These are phyloP conservation scores for Thalassiosira hispida DNA, from an alignment of 352 stramenopile species.

Conservation along the genomic window DNA sequence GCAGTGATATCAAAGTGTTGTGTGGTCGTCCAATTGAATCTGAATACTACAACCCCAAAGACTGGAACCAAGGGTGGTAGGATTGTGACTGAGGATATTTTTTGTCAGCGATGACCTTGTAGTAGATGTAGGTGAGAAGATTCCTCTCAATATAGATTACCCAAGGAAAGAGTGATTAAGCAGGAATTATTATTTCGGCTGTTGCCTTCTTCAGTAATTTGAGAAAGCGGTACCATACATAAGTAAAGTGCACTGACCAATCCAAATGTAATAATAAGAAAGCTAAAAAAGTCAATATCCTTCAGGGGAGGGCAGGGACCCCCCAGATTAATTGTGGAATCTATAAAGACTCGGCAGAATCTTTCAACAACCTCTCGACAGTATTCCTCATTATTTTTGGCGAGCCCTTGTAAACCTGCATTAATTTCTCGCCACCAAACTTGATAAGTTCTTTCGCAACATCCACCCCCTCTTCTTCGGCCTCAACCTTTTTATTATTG, in stretches of 20 bases:
- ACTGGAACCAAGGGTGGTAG: neutral
- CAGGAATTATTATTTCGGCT: too few species aligned
- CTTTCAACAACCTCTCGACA: conserved; percentile 62
- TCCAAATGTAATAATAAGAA: too few species aligned
- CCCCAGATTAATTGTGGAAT: too few species aligned
- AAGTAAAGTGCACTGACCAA: too few species aligned
- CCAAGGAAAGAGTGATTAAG: too few species aligned
- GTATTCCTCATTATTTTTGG: conserved; percentile 46
- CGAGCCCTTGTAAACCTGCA: conserved; percentile 64
- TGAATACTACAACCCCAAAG: neutral
- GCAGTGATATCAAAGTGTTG: neutral
- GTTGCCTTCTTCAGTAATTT: too few species aligned
- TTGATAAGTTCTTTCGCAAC: conserved; percentile 75
- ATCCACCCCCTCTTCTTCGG: conserved; percentile 65
- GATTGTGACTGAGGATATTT: neutral
- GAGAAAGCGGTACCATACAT: too few species aligned
- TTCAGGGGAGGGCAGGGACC: too few species aligned
- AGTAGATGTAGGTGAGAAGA: too few species aligned
- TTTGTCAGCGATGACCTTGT: too few species aligned
- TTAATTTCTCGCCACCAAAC: conserved; percentile 60
- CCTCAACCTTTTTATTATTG: conserved; percentile 40
- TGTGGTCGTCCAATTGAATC: neutral
- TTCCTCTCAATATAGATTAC: too few species aligned
- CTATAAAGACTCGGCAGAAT: conserved; percentile 39
- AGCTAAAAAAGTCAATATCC: too few species aligned